Percentiles rank a stretch among this genome's conserved stretches.
These are phyloP conservation scores for Urochloa ruziziensis DNA, from an alignment of 176 grass and related monocot genomes.

Conservation along the genomic window DNA sequence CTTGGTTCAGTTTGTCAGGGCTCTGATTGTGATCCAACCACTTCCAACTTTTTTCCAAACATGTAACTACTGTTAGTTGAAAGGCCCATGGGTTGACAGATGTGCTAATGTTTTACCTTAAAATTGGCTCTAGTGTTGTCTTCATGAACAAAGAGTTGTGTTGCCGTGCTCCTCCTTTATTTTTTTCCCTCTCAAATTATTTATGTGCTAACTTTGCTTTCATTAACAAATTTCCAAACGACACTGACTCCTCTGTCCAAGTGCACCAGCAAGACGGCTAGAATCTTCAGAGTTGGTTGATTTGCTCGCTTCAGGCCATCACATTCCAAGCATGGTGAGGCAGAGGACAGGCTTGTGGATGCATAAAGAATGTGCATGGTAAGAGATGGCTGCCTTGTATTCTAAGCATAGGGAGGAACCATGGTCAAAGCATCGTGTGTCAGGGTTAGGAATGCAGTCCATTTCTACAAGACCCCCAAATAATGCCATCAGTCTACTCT, in stretches of 20 bases:
- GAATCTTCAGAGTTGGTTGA: constrained; percentile 14
- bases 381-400: constrained; percentile 32
- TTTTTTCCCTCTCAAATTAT: not conserved
- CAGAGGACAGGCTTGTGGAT: constrained; percentile 24
- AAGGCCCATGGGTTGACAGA: not conserved
- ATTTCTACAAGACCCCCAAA: constrained; percentile 40
- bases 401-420: constrained; percentile 35
- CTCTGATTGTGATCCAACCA: constrained; percentile 29
- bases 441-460: constrained; percentile 68
- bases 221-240: not conserved
- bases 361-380: constrained; percentile 25
- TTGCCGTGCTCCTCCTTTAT: not conserved
- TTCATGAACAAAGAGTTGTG: not conserved
- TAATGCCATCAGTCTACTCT: constrained; percentile 24
- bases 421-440: constrained; percentile 39
- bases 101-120: not conserved
- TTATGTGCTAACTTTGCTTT: not conserved
- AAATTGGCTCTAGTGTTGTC: constrained; percentile 18
- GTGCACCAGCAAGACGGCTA: constrained; percentile 16
- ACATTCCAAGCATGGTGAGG: constrained; percentile 29
- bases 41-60: constrained; percentile 14
- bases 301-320: constrained; percentile 26
- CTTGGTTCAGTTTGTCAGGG: constrained; percentile 2
- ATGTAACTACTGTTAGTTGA: constrained; percentile 41
- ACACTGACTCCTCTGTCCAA: constrained; percentile 3